Percentiles rank a stretch among this genome's conserved stretches.
phyloP scores from a whole-genome alignment of 2,329 filamentous ascomycete species.

The Fusarium kyushuense region DNA sequence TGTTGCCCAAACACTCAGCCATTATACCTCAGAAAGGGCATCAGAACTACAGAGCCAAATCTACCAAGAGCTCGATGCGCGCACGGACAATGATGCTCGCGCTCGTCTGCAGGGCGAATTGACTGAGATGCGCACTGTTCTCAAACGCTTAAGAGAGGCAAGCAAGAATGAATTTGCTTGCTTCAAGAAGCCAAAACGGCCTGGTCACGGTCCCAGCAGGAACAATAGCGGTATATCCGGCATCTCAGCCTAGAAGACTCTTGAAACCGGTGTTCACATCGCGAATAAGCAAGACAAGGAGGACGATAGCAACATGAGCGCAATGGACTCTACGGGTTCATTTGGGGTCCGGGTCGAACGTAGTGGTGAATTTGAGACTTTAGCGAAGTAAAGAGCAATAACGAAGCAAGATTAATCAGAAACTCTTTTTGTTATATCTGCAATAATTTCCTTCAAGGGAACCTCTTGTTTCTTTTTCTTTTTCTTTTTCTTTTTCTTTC shows the following conservation, averaged over 20 bases:
- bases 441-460: constrained; percentile 6
- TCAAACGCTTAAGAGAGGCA: constrained; percentile 85
- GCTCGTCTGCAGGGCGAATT: constrained; percentile 85
- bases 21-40: constrained; percentile 88
- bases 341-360: background rate
- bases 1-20: constrained; percentile 89
- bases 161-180: constrained; percentile 90
- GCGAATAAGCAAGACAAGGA: constrained; percentile 15
- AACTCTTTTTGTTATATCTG: constrained; percentile 4
- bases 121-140: constrained; percentile 85
- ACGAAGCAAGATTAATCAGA: constrained; percentile 18
- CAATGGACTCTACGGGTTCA: constrained; percentile 13
- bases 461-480: constrained; percentile 34
- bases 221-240: constrained; percentile 49
- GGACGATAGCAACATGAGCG: constrained; percentile 7
- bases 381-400: constrained; percentile 12
- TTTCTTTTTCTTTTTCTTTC: constrained; percentile 27
- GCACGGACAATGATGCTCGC: constrained; percentile 89
- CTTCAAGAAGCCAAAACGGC: constrained; percentile 74
- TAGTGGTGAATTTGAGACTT: constrained; percentile 6
- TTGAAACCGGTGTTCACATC: constrained; percentile 9
- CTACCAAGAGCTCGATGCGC: constrained; percentile 88
- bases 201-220: constrained; percentile 50
- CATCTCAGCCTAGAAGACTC: constrained; percentile 47
- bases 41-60: constrained; percentile 87